These are phyloP conservation scores for Phyllosticta ampelicida DNA, from an alignment of 2,329 filamentous ascomycete species.

Conservation along the genomic window DNA sequence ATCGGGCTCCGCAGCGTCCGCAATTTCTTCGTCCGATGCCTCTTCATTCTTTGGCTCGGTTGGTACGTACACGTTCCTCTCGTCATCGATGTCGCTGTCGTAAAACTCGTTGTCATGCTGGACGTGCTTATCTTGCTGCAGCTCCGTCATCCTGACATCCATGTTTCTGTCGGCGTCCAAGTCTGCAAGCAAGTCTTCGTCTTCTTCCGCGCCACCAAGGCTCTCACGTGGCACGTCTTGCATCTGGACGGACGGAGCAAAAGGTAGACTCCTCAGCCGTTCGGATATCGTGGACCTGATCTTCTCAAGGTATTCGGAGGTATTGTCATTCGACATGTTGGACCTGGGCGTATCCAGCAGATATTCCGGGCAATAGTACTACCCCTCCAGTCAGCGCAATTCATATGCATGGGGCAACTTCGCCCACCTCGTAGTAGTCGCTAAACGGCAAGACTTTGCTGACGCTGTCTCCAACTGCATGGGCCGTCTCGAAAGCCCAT, in stretches of 20 bases:
- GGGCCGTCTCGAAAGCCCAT: constrained; percentile 59
- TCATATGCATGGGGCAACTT: neutral
- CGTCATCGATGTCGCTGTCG: constrained; percentile 8
- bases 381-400: neutral
- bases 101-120: constrained; percentile 4
- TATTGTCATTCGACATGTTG: constrained; percentile 9
- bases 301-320: constrained; percentile 4
- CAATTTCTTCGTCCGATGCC: constrained; percentile 6
- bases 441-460: constrained; percentile 80
- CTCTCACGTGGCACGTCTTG: constrained; percentile 6
- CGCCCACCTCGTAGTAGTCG: constrained; percentile 70
- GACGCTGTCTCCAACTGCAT: constrained; percentile 75
- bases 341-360: constrained; percentile 6
- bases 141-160: constrained; percentile 8
- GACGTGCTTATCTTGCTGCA: constrained; percentile 2
- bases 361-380: constrained; percentile 11
- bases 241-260: constrained; percentile 9
- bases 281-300: constrained; percentile 6
- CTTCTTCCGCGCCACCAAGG: constrained; percentile 1
- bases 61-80: neutral
- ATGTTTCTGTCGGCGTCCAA: constrained; percentile 9
- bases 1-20: constrained; percentile 1
- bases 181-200: constrained; percentile 9
- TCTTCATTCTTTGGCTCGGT: neutral
- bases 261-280: constrained; percentile 5